Percentiles rank a stretch among this genome's conserved stretches.
These are phyloP conservation scores for Larix kaempferi DNA, from an alignment of 75 land plant genomes.

Conservation along the genomic window DNA sequence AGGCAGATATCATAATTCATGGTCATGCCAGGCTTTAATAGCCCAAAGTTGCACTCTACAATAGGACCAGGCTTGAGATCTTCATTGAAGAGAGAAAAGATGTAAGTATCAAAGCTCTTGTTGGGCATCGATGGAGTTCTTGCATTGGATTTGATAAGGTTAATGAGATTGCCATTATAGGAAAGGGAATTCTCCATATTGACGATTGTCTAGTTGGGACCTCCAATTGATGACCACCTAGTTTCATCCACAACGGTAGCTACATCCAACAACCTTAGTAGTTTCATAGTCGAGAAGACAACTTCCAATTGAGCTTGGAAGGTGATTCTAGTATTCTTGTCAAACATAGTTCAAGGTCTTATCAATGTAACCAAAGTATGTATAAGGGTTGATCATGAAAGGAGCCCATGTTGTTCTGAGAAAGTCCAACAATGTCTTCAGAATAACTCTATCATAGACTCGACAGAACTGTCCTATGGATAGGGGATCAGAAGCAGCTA, in stretches of 20 bases:
- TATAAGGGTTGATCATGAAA: constrained; percentile 38
- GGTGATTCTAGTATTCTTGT: constrained; percentile 15
- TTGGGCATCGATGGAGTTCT: constrained; percentile 64
- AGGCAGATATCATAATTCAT: constrained; percentile 17
- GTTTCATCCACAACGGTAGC: constrained; percentile 40
- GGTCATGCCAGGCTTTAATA: constrained; percentile 42
- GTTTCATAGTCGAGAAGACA: constrained; percentile 46
- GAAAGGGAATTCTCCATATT: constrained; percentile 27
- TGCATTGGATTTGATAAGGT: constrained; percentile 16
- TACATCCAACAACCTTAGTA: constrained; percentile 20
- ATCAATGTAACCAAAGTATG: constrained; percentile 21
- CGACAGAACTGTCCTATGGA: constrained; percentile 54
- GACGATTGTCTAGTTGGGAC: constrained; percentile 19
- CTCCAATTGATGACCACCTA: constrained; percentile 51
- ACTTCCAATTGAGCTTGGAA: constrained; percentile 47
- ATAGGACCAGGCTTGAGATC: constrained; percentile 58
- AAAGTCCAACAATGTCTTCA: constrained; percentile 22
- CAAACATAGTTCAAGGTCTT: constrained; percentile 21
- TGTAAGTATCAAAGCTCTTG: constrained; percentile 32
- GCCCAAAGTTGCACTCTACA: constrained; percentile 59
- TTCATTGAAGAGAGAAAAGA: constrained; percentile 80
- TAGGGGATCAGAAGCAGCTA: constrained; percentile 61
- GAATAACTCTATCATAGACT: constrained; percentile 19
- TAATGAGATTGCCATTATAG: constrained; percentile 41
- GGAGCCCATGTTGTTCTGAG: constrained; percentile 16